Conservation (phyloP, 805 yeast genomes). For the Maudiozyma saulgeensis region DNA sequence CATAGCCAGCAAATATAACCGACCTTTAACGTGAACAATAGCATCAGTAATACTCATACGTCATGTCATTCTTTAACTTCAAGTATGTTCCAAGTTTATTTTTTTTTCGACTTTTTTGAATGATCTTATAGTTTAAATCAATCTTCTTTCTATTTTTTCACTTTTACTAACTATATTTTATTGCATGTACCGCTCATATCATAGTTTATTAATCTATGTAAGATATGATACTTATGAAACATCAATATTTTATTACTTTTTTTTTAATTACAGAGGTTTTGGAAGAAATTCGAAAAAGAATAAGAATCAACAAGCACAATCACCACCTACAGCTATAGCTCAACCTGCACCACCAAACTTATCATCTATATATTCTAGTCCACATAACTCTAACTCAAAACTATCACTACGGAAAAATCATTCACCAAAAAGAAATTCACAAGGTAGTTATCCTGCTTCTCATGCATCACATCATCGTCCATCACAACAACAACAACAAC, state of each 20-base stretch:
- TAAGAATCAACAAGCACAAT: slow-evolving; percentile 23
- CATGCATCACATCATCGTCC: not conserved
- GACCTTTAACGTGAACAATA: not conserved
- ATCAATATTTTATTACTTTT: too few species aligned
- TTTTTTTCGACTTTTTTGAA: not conserved
- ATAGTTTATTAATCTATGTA: too few species aligned
- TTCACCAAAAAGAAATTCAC: slow-evolving; percentile 22
- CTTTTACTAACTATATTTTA: slow-evolving; percentile 6
- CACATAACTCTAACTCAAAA: slow-evolving; percentile 36
- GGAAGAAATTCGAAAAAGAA: slow-evolving; percentile 47
- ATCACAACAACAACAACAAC: slow-evolving; percentile 3
- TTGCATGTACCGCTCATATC: not conserved
- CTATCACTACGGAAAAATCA: slow-evolving; percentile 36
- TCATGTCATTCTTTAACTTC: slow-evolving; percentile 22
- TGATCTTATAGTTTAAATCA: too few species aligned
- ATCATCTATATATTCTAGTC: slow-evolving; percentile 29
- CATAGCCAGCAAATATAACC: not conserved
- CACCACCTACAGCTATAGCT: slow-evolving; percentile 3
- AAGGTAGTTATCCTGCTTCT: slow-evolving; percentile 13
- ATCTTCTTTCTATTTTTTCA: not conserved
- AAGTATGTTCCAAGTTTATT: slow-evolving; percentile 14
- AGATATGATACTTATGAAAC: too few species aligned
- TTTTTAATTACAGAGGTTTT: slow-evolving; percentile 36
- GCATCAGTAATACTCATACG: not conserved
- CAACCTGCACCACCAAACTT: slow-evolving; percentile 15